Base-by-base conservation (phyloP, 805 yeast species). In the Trichomonascus vanleenenianus region DNA sequence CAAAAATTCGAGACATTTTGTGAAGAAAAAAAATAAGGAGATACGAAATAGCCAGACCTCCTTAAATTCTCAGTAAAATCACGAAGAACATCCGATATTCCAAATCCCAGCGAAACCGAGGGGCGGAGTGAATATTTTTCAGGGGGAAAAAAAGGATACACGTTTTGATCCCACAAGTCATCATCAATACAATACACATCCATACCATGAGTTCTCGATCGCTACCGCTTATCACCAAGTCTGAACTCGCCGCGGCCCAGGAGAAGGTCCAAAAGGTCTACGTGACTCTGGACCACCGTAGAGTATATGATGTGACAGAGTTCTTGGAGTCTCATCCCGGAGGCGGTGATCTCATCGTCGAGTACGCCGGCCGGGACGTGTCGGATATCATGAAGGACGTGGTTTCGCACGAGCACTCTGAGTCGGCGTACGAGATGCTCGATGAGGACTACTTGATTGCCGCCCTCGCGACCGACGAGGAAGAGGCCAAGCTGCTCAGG, bases 361-460 rank as follows among this genome's bases (percentile, higher is more conserved):
- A 68, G 25, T 57, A 59, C 43, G 60, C 62, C 30, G 64, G 65
- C 44, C 57, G 56, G 47, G 74, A 69, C 47, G 59, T 64, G 47
- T 85, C 96, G 8, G 77, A 76, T 44, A 79, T 87, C 40, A 75
- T 91, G 74, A 79, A 81, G 6, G 97, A 91, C 58, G 70, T 69
- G 16, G 67, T 68, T 2, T 71, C 81, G 32, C 96, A 89, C 61
- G 78, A 75, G 42, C 96, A 91, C 63, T 80, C 93, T 3, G 91
- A 85, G 50, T 69, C 82, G 40, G 95, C 97, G 1, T 83, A 85
- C 62, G 93, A 85, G 43, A 82, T 89, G 75, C 68, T 91, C 51
- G 85, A 83, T 50, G 96, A 89, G 39, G 81, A 74, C 47, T 83
- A 79, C 65, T 64, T 86, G 50, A 78, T 91, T 37, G 96, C 95